phyloP scores from a whole-genome alignment of 129 eudicot genomes.

The Artemisia tridentata region DNA sequence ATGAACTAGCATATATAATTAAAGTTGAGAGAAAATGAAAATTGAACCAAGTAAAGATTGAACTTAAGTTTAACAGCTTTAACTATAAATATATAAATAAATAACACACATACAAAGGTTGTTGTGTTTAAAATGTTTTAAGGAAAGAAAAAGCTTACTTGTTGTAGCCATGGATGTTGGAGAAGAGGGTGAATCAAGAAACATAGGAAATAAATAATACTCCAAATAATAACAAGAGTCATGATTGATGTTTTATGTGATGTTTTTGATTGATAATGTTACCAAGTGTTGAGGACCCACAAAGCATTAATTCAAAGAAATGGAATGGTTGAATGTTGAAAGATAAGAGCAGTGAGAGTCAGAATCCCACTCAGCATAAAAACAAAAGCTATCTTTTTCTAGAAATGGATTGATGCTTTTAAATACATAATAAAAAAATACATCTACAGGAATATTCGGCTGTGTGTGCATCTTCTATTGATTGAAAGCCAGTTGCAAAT shows the following conservation, averaged over 20 bases:
- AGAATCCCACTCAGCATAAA: conserved; percentile 37
- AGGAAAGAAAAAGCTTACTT: conserved; percentile 38
- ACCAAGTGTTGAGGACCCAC: conserved; percentile 61
- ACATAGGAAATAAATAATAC: conserved; percentile 23
- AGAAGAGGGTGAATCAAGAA: conserved; percentile 38
- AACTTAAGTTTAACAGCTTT: not conserved
- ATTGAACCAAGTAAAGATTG: not conserved
- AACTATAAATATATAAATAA: not conserved
- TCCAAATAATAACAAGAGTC: conserved; percentile 26
- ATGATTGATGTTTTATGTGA: conserved; percentile 31
- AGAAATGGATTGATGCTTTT: conserved; percentile 23
- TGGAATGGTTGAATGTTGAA: conserved; percentile 37
- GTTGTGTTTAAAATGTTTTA: conserved; percentile 15
- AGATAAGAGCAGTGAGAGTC: not conserved
- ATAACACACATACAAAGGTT: not conserved
- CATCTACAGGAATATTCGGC: no score
- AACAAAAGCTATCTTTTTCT: conserved; percentile 33
- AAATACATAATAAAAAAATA: no score
- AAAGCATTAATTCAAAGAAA: conserved; percentile 41
- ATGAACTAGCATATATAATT: conserved; percentile 4
- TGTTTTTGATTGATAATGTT: conserved; percentile 33
- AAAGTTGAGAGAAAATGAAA: not conserved
- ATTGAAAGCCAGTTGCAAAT: no score
- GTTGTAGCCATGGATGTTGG: conserved; percentile 40
- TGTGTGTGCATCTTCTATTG: no score